phyloP scores from a whole-genome alignment of 805 yeast genomes.

The Kluyveromyces siamensis region DNA sequence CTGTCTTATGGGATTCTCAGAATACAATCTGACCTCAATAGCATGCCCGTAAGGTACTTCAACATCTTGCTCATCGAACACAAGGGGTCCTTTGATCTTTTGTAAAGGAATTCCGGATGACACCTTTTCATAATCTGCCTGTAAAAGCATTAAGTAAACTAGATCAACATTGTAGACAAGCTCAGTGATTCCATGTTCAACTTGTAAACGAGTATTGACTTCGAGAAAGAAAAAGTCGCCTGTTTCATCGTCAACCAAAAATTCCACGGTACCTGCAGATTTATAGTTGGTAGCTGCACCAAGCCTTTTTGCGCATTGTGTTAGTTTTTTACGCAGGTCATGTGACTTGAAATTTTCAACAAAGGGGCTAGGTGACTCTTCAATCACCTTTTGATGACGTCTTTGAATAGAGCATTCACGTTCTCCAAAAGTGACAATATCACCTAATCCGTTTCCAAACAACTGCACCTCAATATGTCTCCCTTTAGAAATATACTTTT shows the following conservation, averaged over 20 bases:
- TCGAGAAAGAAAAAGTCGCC: conserved; percentile 92
- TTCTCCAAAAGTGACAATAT: conserved; percentile 90
- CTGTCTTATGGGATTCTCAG: conserved; percentile 93
- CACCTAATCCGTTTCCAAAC: conserved; percentile 91
- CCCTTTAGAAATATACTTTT: conserved; percentile 88
- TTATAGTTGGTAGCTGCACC: conserved; percentile 80
- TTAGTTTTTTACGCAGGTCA: conserved; percentile 34
- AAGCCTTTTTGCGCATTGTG: conserved; percentile 75
- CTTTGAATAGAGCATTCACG: conserved; percentile 97
- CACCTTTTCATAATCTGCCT: conserved; percentile 68
- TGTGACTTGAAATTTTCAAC: conserved; percentile 65
- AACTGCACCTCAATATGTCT: conserved; percentile 95
- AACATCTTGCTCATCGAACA: conserved; percentile 47
- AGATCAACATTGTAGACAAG: conserved; percentile 88
- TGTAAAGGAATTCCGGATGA: no score
- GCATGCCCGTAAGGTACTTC: conserved; percentile 66
- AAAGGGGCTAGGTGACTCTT: conserved; percentile 97
- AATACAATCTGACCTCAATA: conserved; percentile 94
- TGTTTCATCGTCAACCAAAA: conserved; percentile 75
- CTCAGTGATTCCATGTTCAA: conserved; percentile 96
- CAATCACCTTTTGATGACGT: conserved; percentile 92
- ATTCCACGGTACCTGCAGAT: conserved; percentile 97
- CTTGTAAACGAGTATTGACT: conserved; percentile 94
- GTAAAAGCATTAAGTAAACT: conserved; percentile 92
- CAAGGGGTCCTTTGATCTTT: conserved; percentile 41